Evolutionary conservation across 345 rosid species (phyloP), one percentile per base, ranked within the genome.

Genomic region (Populus nigra): DNA sequence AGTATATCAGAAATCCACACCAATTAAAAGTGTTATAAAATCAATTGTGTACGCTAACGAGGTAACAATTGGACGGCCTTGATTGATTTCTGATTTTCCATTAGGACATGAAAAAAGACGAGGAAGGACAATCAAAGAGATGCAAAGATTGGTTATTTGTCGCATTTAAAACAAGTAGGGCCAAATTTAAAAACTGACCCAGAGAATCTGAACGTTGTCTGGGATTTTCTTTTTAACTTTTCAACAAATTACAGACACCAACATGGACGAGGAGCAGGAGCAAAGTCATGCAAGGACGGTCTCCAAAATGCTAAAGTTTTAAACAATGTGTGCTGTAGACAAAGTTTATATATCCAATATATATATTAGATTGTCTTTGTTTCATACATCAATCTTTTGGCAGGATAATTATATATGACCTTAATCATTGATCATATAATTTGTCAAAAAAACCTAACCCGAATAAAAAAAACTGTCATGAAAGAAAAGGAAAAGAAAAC

Each of bases 201-300:
- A 43, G 68, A 78, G 81, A 74, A 73, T 73, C 69, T 73, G 55
- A 62, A 49, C 62, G 29, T 36, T 72, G 65, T 72, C 69, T 41
- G 5, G 43, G 61, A 39, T 41, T 33, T 5, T 22, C 10, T 50
- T 71, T 53, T 63, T 47, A 15, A 29, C 10, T 50, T 71, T 53
- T 63, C 59, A 15, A 29, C 59, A 55, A 79, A 65, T 25, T 18
- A 22, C 57, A 15, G 73, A 72, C 81, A 72, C 72, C 35, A 13
- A 33, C 74, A 41, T 18, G 79, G 35, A 53, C 38, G 25, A 36
- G 36, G 38, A 8, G 25, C 78, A 70, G 45, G 75, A 45, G 74
- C 75, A 62, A 66, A 62, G 49, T 3, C 12, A 18, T 62, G 69
- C 22, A 27, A 22, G 77, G 77, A 65, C 77, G 71, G 35, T 59